Percentiles rank a stretch among this genome's conserved stretches.
Evolutionary conservation across 257 asterid species (phyloP).

Genomic region (Ophiorrhiza pumila): DNA sequence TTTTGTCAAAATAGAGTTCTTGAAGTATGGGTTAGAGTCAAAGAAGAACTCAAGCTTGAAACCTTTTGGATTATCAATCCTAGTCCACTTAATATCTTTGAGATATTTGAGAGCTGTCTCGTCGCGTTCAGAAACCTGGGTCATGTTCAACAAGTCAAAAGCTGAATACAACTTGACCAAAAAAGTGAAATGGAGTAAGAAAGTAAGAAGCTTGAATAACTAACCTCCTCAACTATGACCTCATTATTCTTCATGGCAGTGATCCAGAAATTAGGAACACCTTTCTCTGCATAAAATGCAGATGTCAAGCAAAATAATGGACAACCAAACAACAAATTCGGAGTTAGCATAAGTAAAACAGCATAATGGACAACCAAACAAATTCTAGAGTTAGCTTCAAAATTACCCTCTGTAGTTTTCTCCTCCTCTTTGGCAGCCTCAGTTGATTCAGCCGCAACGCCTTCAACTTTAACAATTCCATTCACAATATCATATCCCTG

Average conservation of each 20-base stretch:
- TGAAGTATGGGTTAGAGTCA: conserved; percentile 57
- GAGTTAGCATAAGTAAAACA: too few species aligned
- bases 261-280: too few species aligned
- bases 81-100: conserved; percentile 58
- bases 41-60: conserved; percentile 66
- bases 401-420: conserved; percentile 27
- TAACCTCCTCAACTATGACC: too few species aligned
- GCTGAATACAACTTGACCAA: not conserved
- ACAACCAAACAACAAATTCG: too few species aligned
- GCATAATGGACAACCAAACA: too few species aligned
- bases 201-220: not conserved
- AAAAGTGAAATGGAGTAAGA: not conserved
- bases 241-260: too few species aligned
- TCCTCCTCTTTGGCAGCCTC: conserved; percentile 12
- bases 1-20: conserved; percentile 58
- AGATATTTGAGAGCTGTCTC: conserved; percentile 67
- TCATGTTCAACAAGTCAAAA: conserved; percentile 7
- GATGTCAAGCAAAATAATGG: too few species aligned
- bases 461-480: conserved; percentile 23
- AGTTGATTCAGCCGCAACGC: conserved; percentile 12
- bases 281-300: too few species aligned
- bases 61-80: conserved; percentile 63
- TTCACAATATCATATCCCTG: conserved; percentile 33
- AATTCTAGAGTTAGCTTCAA: not conserved
- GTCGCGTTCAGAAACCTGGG: conserved; percentile 67